Percentiles rank a stretch among this genome's conserved stretches.
Evolutionary conservation across 164 flowering plant species (phyloP).

Genomic region (Piper betle): DNA sequence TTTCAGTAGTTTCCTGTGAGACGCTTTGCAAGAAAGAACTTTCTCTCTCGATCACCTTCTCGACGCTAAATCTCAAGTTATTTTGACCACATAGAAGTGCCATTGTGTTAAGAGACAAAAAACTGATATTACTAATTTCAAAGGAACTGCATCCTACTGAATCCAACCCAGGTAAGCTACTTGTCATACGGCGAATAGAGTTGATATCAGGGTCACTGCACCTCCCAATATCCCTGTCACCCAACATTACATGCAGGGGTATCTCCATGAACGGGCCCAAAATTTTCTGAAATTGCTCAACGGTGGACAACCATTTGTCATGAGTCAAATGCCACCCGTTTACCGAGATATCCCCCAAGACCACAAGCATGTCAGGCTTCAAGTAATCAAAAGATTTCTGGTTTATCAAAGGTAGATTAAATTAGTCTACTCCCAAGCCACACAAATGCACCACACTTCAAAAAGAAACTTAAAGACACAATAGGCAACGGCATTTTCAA

Average conservation of each 20-base stretch:
- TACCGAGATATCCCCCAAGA: constrained; percentile 68
- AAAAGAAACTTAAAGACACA: too few relatives aligned
- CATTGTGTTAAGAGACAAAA: constrained; percentile 55
- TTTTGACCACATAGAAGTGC: constrained; percentile 58
- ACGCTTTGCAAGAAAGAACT: constrained; percentile 22
- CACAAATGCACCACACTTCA: too few relatives aligned
- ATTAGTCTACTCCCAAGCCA: not conserved
- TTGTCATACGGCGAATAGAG: constrained; percentile 25
- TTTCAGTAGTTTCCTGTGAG: constrained; percentile 7
- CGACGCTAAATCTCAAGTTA: constrained; percentile 39
- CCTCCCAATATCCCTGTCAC: constrained; percentile 64
- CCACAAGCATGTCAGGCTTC: constrained; percentile 67
- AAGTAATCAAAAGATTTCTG: constrained; percentile 49
- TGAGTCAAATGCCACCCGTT: constrained; percentile 36
- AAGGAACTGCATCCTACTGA: constrained; percentile 56
- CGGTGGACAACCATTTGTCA: constrained; percentile 36
- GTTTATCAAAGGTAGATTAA: not conserved
- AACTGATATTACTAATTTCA: constrained; percentile 44
- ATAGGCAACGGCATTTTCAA: too few relatives aligned
- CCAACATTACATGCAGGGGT: constrained; percentile 49
- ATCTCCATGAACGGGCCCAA: constrained; percentile 46
- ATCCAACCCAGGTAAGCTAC: constrained; percentile 51
- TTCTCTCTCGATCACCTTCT: constrained; percentile 47
- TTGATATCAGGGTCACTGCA: constrained; percentile 28
- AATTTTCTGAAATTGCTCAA: constrained; percentile 42